Base-by-base conservation (phyloP, 1,284 basidiomycete species). In the Ceratobasidium sp. region DNA sequence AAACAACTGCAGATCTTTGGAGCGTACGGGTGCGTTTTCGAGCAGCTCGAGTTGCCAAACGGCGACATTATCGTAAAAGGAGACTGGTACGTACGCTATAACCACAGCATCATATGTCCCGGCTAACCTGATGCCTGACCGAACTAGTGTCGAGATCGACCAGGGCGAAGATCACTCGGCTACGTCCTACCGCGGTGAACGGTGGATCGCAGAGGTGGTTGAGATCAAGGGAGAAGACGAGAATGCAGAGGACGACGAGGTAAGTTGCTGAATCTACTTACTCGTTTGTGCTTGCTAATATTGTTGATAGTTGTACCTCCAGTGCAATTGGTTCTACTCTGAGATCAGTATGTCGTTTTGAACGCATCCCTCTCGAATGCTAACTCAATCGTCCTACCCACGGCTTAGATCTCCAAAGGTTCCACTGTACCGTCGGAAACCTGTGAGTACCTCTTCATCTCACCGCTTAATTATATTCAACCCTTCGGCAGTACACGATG, bases 291-390 rank as follows among this genome's bases (percentile, higher is more conserved):
- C 17, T 40, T 19, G 1, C 61, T 46, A 17, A 64, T 64, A 44
- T 64, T 11, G 1, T n/a, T 25, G 6, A n/a, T 15, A 62, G 70
- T 2, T 73, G 2, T 62, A 34, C 37, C 5, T 73, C 13, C 22
- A 22, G 17, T 61, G 54, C 25, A n/a, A 52, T n/a, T 70, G 70
- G 70, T 73, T 62, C 44, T 73, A 73, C 22, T 61, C 70, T 19
- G 43, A n/a, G 11, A 49, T 13, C 44, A 73, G 70, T 70, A 2
- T 1, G 68, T 59, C 17, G 0, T 19, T 19, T 19, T 43, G 37
- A 54, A 9, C 5, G n/a, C 22, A 37, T 19, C 19, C 19, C 37
- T 11, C 5, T 5, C 9, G 29, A 1, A 17, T 37, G 9, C 56
- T 32, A 11, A 15, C 34, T 13, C 8, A 3, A 34, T n/a, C n/a